phyloP scores from a whole-genome alignment of 75 land plant species.

The Picea glauca region DNA sequence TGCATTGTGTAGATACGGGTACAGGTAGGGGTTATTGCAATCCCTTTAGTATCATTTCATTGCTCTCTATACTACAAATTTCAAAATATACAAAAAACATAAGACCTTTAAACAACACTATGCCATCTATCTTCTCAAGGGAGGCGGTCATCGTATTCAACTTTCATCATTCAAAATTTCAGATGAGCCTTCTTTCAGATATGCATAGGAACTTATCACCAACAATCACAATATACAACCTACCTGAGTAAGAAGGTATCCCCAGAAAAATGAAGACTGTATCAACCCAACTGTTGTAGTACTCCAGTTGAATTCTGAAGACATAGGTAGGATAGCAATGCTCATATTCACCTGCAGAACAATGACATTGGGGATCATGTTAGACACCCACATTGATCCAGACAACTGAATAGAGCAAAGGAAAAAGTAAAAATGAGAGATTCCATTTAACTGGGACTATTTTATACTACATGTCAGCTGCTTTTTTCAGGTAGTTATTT shows the following conservation, averaged over 20 bases:
- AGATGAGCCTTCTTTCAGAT: background rate
- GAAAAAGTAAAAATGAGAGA: background rate
- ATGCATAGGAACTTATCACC: constrained; percentile 2
- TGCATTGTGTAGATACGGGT: no score
- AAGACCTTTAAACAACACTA: background rate
- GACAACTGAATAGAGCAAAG: background rate
- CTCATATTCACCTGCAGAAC: constrained; percentile 94
- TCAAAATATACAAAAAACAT: background rate
- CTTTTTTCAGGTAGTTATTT: background rate
- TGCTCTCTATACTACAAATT: background rate
- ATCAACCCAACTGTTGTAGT: constrained; percentile 95
- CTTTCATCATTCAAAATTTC: background rate
- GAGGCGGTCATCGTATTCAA: background rate
- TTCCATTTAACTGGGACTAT: background rate
- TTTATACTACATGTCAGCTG: background rate
- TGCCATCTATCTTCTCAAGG: background rate
- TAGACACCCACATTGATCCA: background rate
- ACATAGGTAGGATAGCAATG: constrained; percentile 98
- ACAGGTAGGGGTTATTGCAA: no score
- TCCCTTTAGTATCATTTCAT: background rate
- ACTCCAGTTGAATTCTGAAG: constrained; percentile 85
- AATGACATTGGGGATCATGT: background rate
- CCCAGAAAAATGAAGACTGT: constrained; percentile 99
- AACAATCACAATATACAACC: background rate
- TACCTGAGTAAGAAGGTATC: constrained; percentile 98